Evolutionary conservation across 306 rosid species (phyloP).

Genomic region (Sophora flavescens): DNA sequence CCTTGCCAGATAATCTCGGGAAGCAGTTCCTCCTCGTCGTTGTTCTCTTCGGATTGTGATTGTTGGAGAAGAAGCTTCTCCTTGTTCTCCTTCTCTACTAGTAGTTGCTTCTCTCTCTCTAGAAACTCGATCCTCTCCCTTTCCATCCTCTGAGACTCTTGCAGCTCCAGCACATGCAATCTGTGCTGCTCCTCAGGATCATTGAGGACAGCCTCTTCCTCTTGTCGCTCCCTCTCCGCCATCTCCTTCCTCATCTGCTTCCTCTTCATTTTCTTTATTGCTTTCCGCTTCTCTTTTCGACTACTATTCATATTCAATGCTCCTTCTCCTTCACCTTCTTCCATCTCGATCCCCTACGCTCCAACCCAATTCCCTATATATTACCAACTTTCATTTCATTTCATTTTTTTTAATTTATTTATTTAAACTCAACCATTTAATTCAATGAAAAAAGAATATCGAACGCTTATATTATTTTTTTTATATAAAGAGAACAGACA

Average conservation of each 20-base stretch:
- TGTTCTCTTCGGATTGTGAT: constrained; percentile 48
- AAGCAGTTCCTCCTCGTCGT: constrained; percentile 68
- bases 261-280: constrained; percentile 77
- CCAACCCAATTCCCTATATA: too few species aligned
- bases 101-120: constrained; percentile 57
- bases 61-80: constrained; percentile 60
- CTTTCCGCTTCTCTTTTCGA: constrained; percentile 84
- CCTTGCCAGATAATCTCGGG: constrained; percentile 89
- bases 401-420: too few species aligned
- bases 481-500: too few species aligned
- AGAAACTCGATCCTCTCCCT: constrained; percentile 64
- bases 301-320: background rate
- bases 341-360: constrained; percentile 3
- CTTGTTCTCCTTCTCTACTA: too few species aligned
- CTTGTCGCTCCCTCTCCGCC: constrained; percentile 63
- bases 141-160: constrained; percentile 71
- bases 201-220: constrained; percentile 66
- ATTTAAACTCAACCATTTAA: too few species aligned
- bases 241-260: constrained; percentile 70
- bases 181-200: constrained; percentile 72
- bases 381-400: too few species aligned
- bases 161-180: constrained; percentile 52
- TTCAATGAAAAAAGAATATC: too few species aligned
- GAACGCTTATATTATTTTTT: too few species aligned
- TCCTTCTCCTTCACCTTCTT: constrained; percentile 22